phyloP scores from a whole-genome alignment of 129 eudicot genomes.

The Apium graveolens region DNA sequence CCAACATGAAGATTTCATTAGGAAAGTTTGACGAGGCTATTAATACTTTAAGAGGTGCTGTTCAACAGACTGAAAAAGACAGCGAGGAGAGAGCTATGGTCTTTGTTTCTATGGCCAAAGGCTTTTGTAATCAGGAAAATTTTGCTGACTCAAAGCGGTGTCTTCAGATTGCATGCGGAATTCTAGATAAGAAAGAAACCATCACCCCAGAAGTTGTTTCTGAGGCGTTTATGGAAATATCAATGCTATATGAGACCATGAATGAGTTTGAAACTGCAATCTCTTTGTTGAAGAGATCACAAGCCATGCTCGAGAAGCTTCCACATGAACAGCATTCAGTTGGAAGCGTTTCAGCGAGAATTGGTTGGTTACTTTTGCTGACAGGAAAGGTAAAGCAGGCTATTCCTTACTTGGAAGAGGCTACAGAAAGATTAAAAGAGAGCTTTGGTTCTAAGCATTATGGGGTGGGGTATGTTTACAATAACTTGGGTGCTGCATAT shows the following conservation, averaged over 20 bases:
- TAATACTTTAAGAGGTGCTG: constrained; percentile 51
- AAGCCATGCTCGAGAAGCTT: constrained; percentile 61
- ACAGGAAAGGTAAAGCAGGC: constrained; percentile 72
- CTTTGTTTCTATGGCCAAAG: constrained; percentile 83
- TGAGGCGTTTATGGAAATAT: constrained; percentile 73
- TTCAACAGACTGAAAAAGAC: constrained; percentile 66
- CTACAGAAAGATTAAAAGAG: constrained; percentile 72
- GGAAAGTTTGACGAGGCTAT: constrained; percentile 77
- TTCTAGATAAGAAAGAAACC: constrained; percentile 50
- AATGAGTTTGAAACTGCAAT: constrained; percentile 78
- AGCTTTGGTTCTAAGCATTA: constrained; percentile 82
- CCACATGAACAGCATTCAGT: constrained; percentile 81
- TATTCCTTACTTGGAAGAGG: constrained; percentile 82
- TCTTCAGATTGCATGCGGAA: constrained; percentile 60
- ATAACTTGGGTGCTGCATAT: constrained; percentile 85
- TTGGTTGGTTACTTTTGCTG: constrained; percentile 76
- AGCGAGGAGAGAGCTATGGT: constrained; percentile 75
- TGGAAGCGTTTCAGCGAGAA: constrained; percentile 79
- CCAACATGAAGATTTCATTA: constrained; percentile 84
- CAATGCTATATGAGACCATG: constrained; percentile 79
- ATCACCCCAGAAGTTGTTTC: constrained; percentile 46
- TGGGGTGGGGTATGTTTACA: constrained; percentile 80
- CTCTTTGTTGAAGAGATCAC: constrained; percentile 63
- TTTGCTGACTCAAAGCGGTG: constrained; percentile 62
- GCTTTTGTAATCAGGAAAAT: constrained; percentile 64